Evolutionary conservation across 2,329 filamentous ascomycete species (phyloP).

Genomic region (Alternaria postmessia): DNA sequence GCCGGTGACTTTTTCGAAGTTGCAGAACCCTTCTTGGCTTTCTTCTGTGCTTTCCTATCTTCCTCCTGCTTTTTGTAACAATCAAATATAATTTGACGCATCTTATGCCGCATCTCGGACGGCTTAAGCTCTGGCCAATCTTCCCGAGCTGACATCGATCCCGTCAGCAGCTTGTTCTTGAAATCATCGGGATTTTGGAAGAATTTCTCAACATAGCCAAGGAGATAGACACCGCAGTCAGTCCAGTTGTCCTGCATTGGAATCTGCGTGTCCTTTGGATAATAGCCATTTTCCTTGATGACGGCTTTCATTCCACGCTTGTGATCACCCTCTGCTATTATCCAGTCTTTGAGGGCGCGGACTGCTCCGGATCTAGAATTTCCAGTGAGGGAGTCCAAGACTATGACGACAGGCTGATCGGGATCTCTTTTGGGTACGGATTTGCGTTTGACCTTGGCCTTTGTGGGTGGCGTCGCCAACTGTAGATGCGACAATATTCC

Average conservation of each 20-base stretch:
- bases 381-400: conserved; percentile 82
- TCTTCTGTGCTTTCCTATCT: conserved; percentile 21
- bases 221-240: conserved; percentile 88
- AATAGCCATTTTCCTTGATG: conserved; percentile 65
- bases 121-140: conserved; percentile 66
- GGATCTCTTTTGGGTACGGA: conserved; percentile 42
- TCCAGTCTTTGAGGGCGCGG: conserved; percentile 75
- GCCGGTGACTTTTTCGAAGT: conserved; percentile 6
- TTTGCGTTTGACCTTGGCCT: conserved; percentile 36
- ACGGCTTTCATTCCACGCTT: conserved; percentile 63
- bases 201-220: conserved; percentile 86
- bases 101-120: conserved; percentile 67
- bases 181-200: conserved; percentile 77
- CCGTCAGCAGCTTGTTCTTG: conserved; percentile 69
- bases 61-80: conserved; percentile 62
- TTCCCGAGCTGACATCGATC: conserved; percentile 64
- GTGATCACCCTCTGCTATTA: conserved; percentile 74
- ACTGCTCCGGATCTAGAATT: conserved; percentile 66
- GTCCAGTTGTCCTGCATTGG: conserved; percentile 83
- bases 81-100: conserved; percentile 71
- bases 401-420: conserved; percentile 73
- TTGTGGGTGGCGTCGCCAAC: conserved; percentile 17
- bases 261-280: conserved; percentile 69
- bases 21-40: conserved; percentile 18
- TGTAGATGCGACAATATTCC: conserved; percentile 15